Conservation (phyloP, 768 basidiomycete genomes). For the Boletus rubescentipes region DNA sequence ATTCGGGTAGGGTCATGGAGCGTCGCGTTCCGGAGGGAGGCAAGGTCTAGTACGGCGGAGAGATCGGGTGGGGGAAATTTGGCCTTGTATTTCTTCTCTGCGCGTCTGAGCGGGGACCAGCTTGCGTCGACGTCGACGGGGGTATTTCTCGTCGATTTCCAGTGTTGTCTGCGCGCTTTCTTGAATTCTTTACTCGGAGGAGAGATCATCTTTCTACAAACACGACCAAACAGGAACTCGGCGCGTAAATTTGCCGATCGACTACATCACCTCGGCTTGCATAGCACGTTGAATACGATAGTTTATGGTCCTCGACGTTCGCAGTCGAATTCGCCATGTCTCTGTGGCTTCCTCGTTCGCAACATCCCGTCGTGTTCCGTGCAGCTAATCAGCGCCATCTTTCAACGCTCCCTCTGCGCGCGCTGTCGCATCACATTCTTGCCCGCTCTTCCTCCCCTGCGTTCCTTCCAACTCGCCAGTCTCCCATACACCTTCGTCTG, state of each 20-base stretch:
- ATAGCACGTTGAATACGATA: not conserved
- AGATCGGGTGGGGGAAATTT: conserved; percentile 78
- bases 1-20: conserved; percentile 6
- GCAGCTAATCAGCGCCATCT: conserved; percentile 23
- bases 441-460: conserved; percentile 18
- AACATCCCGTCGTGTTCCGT: conserved; percentile 44
- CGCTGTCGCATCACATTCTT: conserved; percentile 9
- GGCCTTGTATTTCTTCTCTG: conserved; percentile 80
- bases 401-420: conserved; percentile 1
- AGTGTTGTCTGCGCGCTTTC: conserved; percentile 54
- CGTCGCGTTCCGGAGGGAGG: conserved; percentile 34
- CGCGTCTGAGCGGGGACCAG: conserved; percentile 75
- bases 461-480: conserved; percentile 30
- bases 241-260: conserved; percentile 8
- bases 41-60: conserved; percentile 65
- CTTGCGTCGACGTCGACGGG: conserved; percentile 41
- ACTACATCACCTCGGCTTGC: not conserved
- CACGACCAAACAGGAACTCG: conserved; percentile 21
- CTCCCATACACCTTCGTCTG: conserved; percentile 13
- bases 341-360: conserved; percentile 68
- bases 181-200: conserved; percentile 46
- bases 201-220: conserved; percentile 28
- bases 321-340: conserved; percentile 52
- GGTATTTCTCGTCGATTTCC: conserved; percentile 61
- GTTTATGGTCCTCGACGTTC: not conserved